These are phyloP conservation scores for Cucurbita moschata DNA, from an alignment of 306 rosid species.

Conservation along the genomic window DNA sequence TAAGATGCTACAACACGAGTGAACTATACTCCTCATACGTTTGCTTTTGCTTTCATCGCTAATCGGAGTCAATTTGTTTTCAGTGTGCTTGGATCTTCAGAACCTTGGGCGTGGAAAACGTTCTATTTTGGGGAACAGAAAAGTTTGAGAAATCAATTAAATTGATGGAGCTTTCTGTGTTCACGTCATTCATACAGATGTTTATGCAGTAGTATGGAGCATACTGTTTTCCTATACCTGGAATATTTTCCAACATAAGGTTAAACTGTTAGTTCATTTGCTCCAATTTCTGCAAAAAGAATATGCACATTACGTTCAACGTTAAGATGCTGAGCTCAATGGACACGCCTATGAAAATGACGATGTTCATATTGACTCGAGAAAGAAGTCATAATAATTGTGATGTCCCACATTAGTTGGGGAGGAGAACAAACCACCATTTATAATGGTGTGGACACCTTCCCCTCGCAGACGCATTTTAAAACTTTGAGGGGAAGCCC, in stretches of 20 bases:
- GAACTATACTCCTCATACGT: neutral
- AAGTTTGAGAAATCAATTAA: neutral
- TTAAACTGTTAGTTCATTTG: neutral
- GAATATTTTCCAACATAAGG: no score
- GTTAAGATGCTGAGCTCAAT: neutral
- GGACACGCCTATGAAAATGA: no score
- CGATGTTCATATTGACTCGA: no score
- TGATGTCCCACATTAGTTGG: no score
- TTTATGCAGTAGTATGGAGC: neutral
- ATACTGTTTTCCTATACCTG: no score
- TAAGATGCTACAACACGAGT: conserved; percentile 17
- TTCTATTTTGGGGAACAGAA: neutral
- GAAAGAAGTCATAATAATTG: neutral
- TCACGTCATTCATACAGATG: neutral
- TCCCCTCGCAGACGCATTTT: no score
- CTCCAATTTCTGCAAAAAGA: neutral
- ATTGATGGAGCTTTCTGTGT: neutral
- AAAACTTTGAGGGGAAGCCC: no score
- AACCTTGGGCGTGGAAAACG: neutral
- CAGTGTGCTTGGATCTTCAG: neutral
- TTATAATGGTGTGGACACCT: no score
- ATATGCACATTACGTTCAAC: neutral
- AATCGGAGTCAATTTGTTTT: neutral
- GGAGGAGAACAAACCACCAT: no score
- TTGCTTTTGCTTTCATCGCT: neutral